Evolutionary conservation across 2,329 filamentous ascomycete genomes (phyloP).

Genomic region (Berkeleyomyces basicola): DNA sequence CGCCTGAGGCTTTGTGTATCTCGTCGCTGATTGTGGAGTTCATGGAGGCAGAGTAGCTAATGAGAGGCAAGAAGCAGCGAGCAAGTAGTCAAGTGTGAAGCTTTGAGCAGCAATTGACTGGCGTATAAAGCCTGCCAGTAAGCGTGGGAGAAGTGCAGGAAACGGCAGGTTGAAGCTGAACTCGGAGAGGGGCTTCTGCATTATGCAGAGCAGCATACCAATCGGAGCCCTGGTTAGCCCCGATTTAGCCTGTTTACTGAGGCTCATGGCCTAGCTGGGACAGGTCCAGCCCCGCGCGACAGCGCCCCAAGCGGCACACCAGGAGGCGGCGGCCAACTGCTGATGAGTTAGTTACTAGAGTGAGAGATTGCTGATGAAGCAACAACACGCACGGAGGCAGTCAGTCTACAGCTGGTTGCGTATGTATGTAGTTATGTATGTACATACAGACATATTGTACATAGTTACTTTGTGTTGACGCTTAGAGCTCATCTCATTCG

Average conservation of each 20-base stretch:
- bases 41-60: not conserved
- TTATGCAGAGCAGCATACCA: not conserved
- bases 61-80: not conserved
- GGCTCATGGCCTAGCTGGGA: not conserved
- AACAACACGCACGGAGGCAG: too few relatives aligned
- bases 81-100: not conserved
- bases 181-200: not conserved
- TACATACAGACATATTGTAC: too few relatives aligned
- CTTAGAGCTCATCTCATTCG: too few relatives aligned
- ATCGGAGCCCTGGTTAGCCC: not conserved
- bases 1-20: conserved; percentile 11
- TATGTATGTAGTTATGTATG: too few relatives aligned
- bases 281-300: too few relatives aligned
- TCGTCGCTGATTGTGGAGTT: conserved; percentile 7
- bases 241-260: not conserved
- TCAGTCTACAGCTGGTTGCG: too few relatives aligned
- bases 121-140: not conserved
- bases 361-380: too few relatives aligned
- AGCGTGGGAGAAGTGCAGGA: not conserved
- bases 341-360: not conserved
- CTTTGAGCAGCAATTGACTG: not conserved
- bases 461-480: too few relatives aligned
- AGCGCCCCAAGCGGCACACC: not conserved
- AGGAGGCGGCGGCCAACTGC: not conserved
- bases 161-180: not conserved